Base-by-base conservation (phyloP, 2,329 filamentous ascomycete genomes). In the Fonsecaea pedrosoi region DNA sequence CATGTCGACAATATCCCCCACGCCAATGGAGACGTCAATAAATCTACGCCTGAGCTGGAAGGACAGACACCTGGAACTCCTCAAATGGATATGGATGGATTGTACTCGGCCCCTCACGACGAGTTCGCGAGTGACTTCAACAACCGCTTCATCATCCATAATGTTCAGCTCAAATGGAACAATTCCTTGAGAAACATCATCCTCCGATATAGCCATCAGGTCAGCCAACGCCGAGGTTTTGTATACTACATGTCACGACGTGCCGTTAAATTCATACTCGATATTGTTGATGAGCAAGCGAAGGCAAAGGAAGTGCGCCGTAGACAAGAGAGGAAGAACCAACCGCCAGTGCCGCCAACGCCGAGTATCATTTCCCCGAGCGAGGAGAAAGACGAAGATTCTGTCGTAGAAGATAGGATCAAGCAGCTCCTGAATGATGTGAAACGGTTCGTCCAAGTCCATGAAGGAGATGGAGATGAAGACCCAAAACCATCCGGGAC, bases 161-260 rank as follows among this genome's bases (percentile, higher is more conserved):
- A 99, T 74, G 87, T 96, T 76, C 95, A 99, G 75, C 82, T 99
- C 65, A 99, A 99, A 78, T 99, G 95, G 95, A 98, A 97, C 81
- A 99, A 99, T 74, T 87, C 94, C 10, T 81, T 99, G 42, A 89
- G 95, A 66, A 98, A 99, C 75, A 97, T 97, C 74, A 95, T 99
- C 58, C 86, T 99, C 48, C 92, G 95, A 30, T 99, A 99, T 77
- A 96, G 95, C 70, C 95, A 99, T 76, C 95, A 99, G 82, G 95
- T 96, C 74, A 93, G 94, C 76, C 96, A 99, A 79, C 87, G 95
- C 60, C 89, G 95, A 72, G 96, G 95, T 60, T 98, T 99, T 75
- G 90, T 99, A 35, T 99, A 99, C 81, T 99, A 99, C 79, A 90
- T 98, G 81, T 98, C 96, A 10, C 88, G 94, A 55, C 89, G 93